Conservation (phyloP, 768 basidiomycete genomes). For the Boletus insuetus region DNA sequence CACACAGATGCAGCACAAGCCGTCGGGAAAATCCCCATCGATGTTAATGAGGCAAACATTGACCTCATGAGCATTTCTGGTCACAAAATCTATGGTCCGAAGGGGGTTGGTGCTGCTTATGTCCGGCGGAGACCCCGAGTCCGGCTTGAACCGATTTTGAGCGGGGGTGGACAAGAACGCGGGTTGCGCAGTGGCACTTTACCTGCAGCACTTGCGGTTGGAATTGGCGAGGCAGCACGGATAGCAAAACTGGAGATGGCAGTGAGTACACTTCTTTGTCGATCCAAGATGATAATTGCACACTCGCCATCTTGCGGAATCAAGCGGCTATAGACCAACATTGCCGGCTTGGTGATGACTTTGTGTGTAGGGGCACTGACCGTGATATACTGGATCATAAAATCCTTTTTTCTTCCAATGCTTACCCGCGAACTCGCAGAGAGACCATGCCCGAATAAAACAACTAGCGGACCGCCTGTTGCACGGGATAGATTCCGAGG, state of each 20-base stretch:
- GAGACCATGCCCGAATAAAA: constrained; percentile 74
- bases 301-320: constrained; percentile 35
- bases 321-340: constrained; percentile 37
- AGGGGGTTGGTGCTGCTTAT: constrained; percentile 93
- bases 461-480: constrained; percentile 79
- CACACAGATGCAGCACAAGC: constrained; percentile 99
- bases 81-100: constrained; percentile 98
- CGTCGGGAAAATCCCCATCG: constrained; percentile 83
- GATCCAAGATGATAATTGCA: constrained; percentile 48
- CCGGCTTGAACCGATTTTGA: constrained; percentile 89
- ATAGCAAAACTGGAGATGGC: constrained; percentile 91
- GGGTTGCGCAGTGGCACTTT: constrained; percentile 95
- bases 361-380: constrained; percentile 97
- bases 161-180: constrained; percentile 96
- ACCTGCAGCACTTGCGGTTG: constrained; percentile 83
- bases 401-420: background rate
- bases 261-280: constrained; percentile 52
- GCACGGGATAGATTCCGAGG: constrained; percentile 72
- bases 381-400: background rate
- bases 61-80: constrained; percentile 96
- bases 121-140: constrained; percentile 91
- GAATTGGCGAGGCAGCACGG: constrained; percentile 91
- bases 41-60: constrained; percentile 94
- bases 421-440: constrained; percentile 40
- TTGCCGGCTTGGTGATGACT: constrained; percentile 60